Evolutionary conservation across 2,329 filamentous ascomycete genomes (phyloP).

Genomic region (Polychaeton citri): DNA sequence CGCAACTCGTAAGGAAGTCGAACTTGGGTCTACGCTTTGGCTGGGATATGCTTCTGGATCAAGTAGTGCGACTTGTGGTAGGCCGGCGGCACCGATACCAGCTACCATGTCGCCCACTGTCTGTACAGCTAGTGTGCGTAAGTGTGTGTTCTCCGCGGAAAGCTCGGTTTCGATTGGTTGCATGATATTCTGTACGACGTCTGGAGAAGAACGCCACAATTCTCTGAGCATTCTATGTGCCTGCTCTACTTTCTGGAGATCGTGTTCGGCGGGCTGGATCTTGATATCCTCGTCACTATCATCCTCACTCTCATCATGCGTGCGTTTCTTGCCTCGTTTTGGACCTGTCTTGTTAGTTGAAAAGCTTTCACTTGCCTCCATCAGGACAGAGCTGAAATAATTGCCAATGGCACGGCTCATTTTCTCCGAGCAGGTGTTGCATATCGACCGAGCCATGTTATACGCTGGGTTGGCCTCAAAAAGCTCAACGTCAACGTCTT

Average conservation of each 20-base stretch:
- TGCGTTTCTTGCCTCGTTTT: constrained; percentile 33
- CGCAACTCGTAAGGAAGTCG: constrained; percentile 27
- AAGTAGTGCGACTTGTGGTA: constrained; percentile 56
- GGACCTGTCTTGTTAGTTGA: constrained; percentile 26
- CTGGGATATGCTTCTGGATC: constrained; percentile 81
- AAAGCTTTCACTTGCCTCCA: constrained; percentile 52
- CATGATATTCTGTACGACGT: constrained; percentile 82
- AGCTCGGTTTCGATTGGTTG: constrained; percentile 88
- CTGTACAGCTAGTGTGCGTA: constrained; percentile 80
- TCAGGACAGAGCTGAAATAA: constrained; percentile 93
- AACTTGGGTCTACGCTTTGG: constrained; percentile 38
- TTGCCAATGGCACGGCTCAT: constrained; percentile 91
- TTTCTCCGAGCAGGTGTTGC: constrained; percentile 76
- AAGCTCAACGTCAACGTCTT: constrained; percentile 30
- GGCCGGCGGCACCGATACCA: constrained; percentile 82
- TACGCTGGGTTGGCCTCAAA: constrained; percentile 58
- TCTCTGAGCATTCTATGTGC: constrained; percentile 82
- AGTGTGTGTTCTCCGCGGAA: constrained; percentile 72
- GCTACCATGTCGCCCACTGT: constrained; percentile 91
- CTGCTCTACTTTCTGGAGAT: constrained; percentile 77
- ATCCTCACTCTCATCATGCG: constrained; percentile 26
- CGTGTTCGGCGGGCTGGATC: constrained; percentile 56
- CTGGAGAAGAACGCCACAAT: constrained; percentile 81
- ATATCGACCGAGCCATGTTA: constrained; percentile 90
- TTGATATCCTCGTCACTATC: constrained; percentile 28